Base-by-base conservation (phyloP, 306 rosid genomes). In the Calophaca sinica region DNA sequence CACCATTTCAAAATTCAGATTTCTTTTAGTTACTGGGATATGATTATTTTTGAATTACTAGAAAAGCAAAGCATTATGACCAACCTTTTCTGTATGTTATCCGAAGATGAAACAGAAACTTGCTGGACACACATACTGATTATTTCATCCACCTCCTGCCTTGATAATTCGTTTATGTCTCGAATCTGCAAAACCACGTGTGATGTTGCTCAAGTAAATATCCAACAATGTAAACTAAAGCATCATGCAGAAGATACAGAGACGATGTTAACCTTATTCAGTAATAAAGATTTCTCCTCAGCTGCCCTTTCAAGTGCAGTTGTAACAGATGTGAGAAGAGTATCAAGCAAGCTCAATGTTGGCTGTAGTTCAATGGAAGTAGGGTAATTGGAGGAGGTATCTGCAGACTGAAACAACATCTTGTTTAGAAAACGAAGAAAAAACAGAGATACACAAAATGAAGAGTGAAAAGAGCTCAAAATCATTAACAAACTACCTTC, bases 91-190 rank as follows among this genome's bases (percentile, higher is more conserved):
- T 91, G 97, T 70, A 90, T 90, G 81, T 87, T 88, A 71, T 94
- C 97, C n/a, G 96, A 86, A 76, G 96, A 77, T 41, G 96, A 85
- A 67, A 86, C 62, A 61, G 77, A 79, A 10, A 82, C 92, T 70
- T 85, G 87, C 53, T 61, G 87, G 46, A 89, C 84, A 82, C 90
- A 94, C 86, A 79, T 68, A 66, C 68, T 80, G 79, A 91, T 90
- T 73, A 94, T 88, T 80, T 90, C 96, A 85, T 94, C 97, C 70
- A 94, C 96, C 86, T 90, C 97, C 76, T 91, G 97, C 74, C 98
- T 88, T 39, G 98, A 87, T 59, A 94, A 65, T 81, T 94, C 97
- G 84, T 90, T 94, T 72, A 94, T 85, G 84, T 91, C 98, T 62
- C 82, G 91, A 79, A 94, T 88, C 97, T 94, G 88, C 68, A 75